Evolutionary conservation across 2,329 filamentous ascomycete species (phyloP).

Genomic region (Alternaria rosae): DNA sequence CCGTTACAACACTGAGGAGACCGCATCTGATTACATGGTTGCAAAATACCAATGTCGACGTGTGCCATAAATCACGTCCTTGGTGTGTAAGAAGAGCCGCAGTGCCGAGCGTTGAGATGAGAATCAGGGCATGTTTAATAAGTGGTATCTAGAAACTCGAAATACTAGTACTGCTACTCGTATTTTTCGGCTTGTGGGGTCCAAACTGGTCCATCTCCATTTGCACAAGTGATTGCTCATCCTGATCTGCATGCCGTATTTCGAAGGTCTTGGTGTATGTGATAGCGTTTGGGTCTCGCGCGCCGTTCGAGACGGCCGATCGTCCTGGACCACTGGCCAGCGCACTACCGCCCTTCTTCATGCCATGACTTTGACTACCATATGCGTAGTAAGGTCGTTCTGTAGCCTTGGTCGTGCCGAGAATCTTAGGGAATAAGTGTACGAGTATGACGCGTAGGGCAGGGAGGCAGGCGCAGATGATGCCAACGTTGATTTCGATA

Average conservation of each 20-base stretch:
- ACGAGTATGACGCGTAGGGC: conserved; percentile 51
- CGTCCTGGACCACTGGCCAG: conserved; percentile 7
- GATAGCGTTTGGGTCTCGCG: conserved; percentile 11
- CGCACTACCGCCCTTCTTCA: conserved; percentile 28
- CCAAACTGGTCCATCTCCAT: conserved; percentile 11
- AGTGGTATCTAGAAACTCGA: conserved; percentile 15
- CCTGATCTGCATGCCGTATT: conserved; percentile 18
- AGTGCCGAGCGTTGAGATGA: neutral
- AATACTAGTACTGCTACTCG: conserved; percentile 16
- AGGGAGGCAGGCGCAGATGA: conserved; percentile 57
- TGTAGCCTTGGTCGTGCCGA: conserved; percentile 42
- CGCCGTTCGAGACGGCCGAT: neutral
- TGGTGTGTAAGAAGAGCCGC: neutral
- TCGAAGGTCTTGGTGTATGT: conserved; percentile 25
- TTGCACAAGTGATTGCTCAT: conserved; percentile 18
- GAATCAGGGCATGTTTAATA: neutral
- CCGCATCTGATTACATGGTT: neutral
- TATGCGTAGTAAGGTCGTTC: conserved; percentile 23
- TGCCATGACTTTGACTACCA: conserved; percentile 27
- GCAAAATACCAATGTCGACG: neutral
- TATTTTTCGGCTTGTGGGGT: conserved; percentile 2
- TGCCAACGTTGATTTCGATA: conserved; percentile 54
- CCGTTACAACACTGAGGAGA: neutral
- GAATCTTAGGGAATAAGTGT: conserved; percentile 46
- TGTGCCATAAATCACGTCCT: neutral